Evolutionary conservation across 768 basidiomycete species (phyloP), one percentile per base, ranked within the genome.

Genomic region (Albatrellus ellisii): DNA sequence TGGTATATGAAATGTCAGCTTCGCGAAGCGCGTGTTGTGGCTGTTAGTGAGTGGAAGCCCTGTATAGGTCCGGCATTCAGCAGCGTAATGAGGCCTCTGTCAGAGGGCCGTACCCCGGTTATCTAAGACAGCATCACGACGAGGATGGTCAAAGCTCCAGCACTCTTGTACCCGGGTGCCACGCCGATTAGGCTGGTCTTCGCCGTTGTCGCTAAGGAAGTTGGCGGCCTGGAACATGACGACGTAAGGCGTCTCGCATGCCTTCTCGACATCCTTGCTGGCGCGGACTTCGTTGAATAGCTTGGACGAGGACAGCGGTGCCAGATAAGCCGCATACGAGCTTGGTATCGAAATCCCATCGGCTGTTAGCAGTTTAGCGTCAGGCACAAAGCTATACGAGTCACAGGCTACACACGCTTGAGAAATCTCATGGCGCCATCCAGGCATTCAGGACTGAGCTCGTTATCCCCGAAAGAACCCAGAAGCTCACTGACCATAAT

Each of bases 381-480:
- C 28, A 37, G 55, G 45, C 57, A 47, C 33, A 44, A 28, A 35
- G 15, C 21, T 33, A 31, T 25, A 41, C 14, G n/a, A 38, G 22
- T 20, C n/a, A 10, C 26, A 32, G 22, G 26, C 29, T 18, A 33
- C 41, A 2, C 20, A 66, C 78, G 70, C 68, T 95, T 94, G 56
- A 99, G 65, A 56, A 90, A 92, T 36, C 94, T 68, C 75, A 83
- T 77, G 7, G 89, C 92, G 10, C 95, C 95, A 57, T 99, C 95
- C 26, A 99, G 66, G 61, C 95, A 99, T 60, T 99, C 95, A 0
- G 95, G 95, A 56, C 90, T 92, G 36, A 98, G 74, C 59, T 99
- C 95, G 46, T 99, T 99, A 61, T 99, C 95, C 1, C 94, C 95
- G 63, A 99, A 98, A 4, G 89, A 92, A 3, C 95, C 95, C 52